These are phyloP conservation scores for Podospora australis DNA, from an alignment of 495 filamentous ascomycete species.

Conservation along the genomic window DNA sequence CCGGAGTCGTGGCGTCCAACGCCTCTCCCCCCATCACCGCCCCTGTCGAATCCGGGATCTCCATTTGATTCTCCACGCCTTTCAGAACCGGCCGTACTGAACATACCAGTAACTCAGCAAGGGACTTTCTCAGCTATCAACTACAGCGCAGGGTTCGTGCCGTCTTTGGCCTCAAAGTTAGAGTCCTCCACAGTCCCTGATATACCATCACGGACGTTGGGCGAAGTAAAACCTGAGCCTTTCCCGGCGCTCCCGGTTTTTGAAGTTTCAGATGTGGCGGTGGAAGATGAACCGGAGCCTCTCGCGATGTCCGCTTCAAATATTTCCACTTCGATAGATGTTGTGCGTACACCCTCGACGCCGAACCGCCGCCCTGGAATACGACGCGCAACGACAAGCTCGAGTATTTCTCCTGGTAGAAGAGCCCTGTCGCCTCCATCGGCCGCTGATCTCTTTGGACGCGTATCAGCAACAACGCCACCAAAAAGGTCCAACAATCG, in stretches of 20 bases:
- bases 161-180: too few relatives aligned
- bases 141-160: too few relatives aligned
- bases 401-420: constrained; percentile 44
- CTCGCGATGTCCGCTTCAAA: constrained; percentile 1
- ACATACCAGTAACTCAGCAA: constrained; percentile 1
- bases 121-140: not conserved
- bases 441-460: constrained; percentile 56
- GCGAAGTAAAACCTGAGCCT: too few relatives aligned
- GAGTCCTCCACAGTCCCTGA: too few relatives aligned
- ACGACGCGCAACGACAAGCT: constrained; percentile 27
- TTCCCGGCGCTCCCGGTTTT: not conserved
- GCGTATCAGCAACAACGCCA: constrained; percentile 22
- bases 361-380: constrained; percentile 11
- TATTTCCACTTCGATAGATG: constrained; percentile 2
- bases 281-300: constrained; percentile 9
- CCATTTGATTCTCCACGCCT: constrained; percentile 27
- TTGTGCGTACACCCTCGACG: not conserved
- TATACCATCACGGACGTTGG: too few relatives aligned
- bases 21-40: constrained; percentile 43
- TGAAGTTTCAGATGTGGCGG: constrained; percentile 1
- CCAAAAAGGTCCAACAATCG: not conserved
- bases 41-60: constrained; percentile 36
- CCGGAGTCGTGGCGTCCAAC: constrained; percentile 52
- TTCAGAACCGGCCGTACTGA: constrained; percentile 10
- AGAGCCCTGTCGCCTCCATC: constrained; percentile 65